These are phyloP conservation scores for Fraxinus americana DNA, from an alignment of 257 asterid genomes.

Conservation along the genomic window DNA sequence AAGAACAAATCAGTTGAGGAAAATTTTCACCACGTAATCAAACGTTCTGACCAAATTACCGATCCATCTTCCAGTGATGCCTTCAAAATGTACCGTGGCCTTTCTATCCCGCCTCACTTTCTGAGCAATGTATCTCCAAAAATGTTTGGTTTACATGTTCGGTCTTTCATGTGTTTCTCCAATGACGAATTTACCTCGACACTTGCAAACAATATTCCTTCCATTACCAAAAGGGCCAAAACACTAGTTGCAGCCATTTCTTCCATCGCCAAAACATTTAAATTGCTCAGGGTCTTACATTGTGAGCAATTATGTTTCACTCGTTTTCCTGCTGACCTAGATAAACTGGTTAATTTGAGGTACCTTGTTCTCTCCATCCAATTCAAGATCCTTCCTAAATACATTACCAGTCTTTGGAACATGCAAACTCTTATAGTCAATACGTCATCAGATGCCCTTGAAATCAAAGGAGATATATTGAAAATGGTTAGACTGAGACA, in stretches of 20 bases:
- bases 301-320: slow-evolving; percentile 33
- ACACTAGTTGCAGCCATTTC: slow-evolving; percentile 26
- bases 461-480: slow-evolving; percentile 36
- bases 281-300: slow-evolving; percentile 46
- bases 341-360: slow-evolving; percentile 39
- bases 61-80: slow-evolving; percentile 10
- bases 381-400: slow-evolving; percentile 29
- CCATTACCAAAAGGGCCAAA: slow-evolving; percentile 25
- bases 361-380: slow-evolving; percentile 39
- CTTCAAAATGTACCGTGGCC: slow-evolving; percentile 29
- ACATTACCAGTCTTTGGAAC: slow-evolving; percentile 40
- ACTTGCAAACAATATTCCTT: slow-evolving; percentile 9
- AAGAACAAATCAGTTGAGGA: slow-evolving; percentile 18
- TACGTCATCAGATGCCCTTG: slow-evolving; percentile 29
- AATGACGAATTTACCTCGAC: slow-evolving; percentile 28
- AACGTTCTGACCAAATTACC: slow-evolving; percentile 19
- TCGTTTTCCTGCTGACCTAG: slow-evolving; percentile 31
- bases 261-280: slow-evolving; percentile 37
- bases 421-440: slow-evolving; percentile 41
- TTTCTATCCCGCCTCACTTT: slow-evolving; percentile 40
- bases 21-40: slow-evolving; percentile 35
- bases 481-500: slow-evolving; percentile 44
- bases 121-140: slow-evolving; percentile 18
- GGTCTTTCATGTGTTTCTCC: slow-evolving; percentile 42
- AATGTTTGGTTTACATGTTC: slow-evolving; percentile 33